Evolutionary conservation across 164 flowering plant genomes (phyloP), one percentile per base, ranked within the genome.

Genomic region (Vitis rupestris): DNA sequence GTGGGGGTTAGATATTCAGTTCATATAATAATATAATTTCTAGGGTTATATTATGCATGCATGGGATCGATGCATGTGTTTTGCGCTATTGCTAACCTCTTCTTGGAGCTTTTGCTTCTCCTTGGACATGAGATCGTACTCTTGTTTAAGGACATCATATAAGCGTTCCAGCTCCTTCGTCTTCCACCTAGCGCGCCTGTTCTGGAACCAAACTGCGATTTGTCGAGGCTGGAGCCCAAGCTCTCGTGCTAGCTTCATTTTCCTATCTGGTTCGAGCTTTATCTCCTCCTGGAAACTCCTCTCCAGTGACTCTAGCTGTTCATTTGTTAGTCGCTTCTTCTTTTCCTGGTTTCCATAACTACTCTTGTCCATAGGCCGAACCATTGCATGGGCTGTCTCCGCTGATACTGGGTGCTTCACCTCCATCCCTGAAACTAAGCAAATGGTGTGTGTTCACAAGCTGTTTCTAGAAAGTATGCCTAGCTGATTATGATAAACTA

Each of bases 191-290:
- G 95, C 95, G 4, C 95, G 76, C 50, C 92, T 78, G 74, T 92
- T 92, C 59, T 92, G 97, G 72, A 92, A 90, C 97, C 97, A 92
- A 47, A 92, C 88, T 1, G 95, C 92, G 4, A 90, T 82, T 49
- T 90, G 92, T 1, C 95, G 73, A 7, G 93, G 97, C 75, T 88
- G 92, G 47, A 92, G 85, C 12, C 88, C 91, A 1, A 92, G 87
- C 29, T 92, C 91, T 68, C 71, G 64, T 5, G 95, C 89, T 65
- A 92, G 82, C 85, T 70, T 86, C 82, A 82, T 80, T 76, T 92
- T 90, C 70, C 92, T 72, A 44, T 91, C 93, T 2, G 98, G 97
- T 50, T 90, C 95, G 70, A 93, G 84, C 82, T 91, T 93, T 15
- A 80, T 82, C 79, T 91, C 95, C 77, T 86, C 95, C 71, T 90